Conservation (phyloP, 352 stramenopile genomes). For the Globisporangium iwayamae region DNA sequence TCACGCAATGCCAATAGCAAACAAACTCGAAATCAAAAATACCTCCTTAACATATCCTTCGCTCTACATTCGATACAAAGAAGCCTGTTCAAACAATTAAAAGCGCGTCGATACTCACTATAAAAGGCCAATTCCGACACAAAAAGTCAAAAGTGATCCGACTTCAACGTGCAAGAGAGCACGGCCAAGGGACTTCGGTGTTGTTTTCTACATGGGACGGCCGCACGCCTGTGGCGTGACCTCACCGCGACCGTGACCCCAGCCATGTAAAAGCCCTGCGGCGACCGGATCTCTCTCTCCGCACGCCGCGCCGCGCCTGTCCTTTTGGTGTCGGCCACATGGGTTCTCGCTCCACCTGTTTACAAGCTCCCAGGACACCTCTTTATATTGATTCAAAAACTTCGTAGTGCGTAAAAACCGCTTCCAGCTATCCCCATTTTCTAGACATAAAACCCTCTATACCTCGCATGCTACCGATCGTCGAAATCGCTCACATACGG, state of each 20-base stretch:
- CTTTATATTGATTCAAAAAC: not conserved
- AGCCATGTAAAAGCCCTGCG: not conserved
- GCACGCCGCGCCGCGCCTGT: not conserved
- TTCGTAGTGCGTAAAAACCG: not conserved
- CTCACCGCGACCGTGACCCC: not conserved
- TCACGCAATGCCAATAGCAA: too few relatives aligned
- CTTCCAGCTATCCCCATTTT: not conserved
- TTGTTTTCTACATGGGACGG: not conserved
- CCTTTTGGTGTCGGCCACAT: not conserved
- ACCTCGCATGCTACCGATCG: not conserved
- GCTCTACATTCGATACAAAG: not conserved
- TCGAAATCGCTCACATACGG: not conserved
- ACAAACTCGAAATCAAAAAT: too few relatives aligned
- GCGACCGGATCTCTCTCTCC: not conserved
- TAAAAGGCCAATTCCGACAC: not conserved
- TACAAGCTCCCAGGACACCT: not conserved
- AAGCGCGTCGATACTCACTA: not conserved
- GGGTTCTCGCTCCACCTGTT: not conserved
- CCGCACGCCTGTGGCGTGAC: not conserved
- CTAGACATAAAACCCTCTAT: not conserved
- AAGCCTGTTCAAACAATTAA: not conserved
- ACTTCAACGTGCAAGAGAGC: not conserved
- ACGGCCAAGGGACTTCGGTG: not conserved
- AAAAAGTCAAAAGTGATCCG: not conserved
- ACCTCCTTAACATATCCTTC: too few relatives aligned